Conservation (phyloP, 129 eudicot species). For the Helichrysum umbraculigerum region DNA sequence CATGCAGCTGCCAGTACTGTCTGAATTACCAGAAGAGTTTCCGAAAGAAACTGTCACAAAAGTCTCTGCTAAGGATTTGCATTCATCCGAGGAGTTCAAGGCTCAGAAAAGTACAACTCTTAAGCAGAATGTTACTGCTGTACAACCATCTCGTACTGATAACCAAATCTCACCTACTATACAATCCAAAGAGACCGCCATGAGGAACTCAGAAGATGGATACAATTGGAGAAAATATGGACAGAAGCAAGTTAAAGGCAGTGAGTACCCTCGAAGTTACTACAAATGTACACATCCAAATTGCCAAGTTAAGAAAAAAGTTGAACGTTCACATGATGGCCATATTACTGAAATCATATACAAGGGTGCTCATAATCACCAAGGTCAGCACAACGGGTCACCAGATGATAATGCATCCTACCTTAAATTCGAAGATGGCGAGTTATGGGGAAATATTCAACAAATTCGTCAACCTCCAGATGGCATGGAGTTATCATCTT, state of each 20-base stretch:
- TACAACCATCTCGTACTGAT: slow-evolving; percentile 18
- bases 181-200: slow-evolving; percentile 33
- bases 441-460: slow-evolving; percentile 36
- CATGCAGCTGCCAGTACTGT: slow-evolving; percentile 35
- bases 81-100: slow-evolving; percentile 26
- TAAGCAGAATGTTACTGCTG: slow-evolving; percentile 11
- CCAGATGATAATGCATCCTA: slow-evolving; percentile 25
- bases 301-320: slow-evolving; percentile 81
- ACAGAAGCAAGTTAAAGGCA: slow-evolving; percentile 83
- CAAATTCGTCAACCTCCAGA: slow-evolving; percentile 24
- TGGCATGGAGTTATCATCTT: slow-evolving; percentile 47
- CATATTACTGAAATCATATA: slow-evolving; percentile 74
- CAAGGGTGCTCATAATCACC: slow-evolving; percentile 76
- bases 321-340: slow-evolving; percentile 76
- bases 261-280: slow-evolving; percentile 83
- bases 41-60: slow-evolving; percentile 32
- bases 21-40: slow-evolving; percentile 34
- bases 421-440: slow-evolving; percentile 37
- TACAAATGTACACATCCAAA: slow-evolving; percentile 66
- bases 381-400: slow-evolving; percentile 44
- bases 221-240: slow-evolving; percentile 87
- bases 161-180: slow-evolving; percentile 9
- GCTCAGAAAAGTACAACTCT: slow-evolving; percentile 9
- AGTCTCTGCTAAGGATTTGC: slow-evolving; percentile 21
- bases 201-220: slow-evolving; percentile 62